These are phyloP conservation scores for Penicillium thymicola DNA, from an alignment of 2,329 filamentous ascomycete species.

Conservation along the genomic window DNA sequence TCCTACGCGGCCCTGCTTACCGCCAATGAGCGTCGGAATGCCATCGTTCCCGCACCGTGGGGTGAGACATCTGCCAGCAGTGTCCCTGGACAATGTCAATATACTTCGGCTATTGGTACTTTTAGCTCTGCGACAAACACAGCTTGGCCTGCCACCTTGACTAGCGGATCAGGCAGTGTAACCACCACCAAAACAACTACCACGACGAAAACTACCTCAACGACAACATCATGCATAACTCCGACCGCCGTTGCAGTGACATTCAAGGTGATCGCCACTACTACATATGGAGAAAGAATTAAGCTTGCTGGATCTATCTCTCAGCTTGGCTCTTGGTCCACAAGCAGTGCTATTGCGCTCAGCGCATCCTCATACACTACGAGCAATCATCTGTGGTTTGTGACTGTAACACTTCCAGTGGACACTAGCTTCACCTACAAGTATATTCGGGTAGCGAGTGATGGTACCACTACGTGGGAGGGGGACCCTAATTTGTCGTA, in stretches of 20 bases:
- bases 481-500: constrained; percentile 38
- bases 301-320: constrained; percentile 60
- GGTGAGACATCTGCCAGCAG: constrained; percentile 31
- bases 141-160: constrained; percentile 32
- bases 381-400: constrained; percentile 60
- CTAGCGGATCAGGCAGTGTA: constrained; percentile 10
- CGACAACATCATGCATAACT: constrained; percentile 26
- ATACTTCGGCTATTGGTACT: constrained; percentile 33
- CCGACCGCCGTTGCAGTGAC: constrained; percentile 53
- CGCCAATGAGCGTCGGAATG: constrained; percentile 32
- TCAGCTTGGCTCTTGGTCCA: constrained; percentile 63
- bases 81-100: constrained; percentile 30
- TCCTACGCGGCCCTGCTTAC: constrained; percentile 45
- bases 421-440: constrained; percentile 50
- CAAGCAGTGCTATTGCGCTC: constrained; percentile 53
- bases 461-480: constrained; percentile 9
- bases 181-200: constrained; percentile 15
- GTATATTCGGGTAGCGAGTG: constrained; percentile 6
- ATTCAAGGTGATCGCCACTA: constrained; percentile 59
- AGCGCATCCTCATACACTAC: constrained; percentile 58
- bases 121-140: constrained; percentile 34
- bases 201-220: constrained; percentile 18
- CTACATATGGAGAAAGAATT: constrained; percentile 61
- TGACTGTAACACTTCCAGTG: constrained; percentile 52
- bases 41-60: constrained; percentile 35